Base-by-base conservation (phyloP, 805 yeast genomes). In the Yamadazyma nakazawae region DNA sequence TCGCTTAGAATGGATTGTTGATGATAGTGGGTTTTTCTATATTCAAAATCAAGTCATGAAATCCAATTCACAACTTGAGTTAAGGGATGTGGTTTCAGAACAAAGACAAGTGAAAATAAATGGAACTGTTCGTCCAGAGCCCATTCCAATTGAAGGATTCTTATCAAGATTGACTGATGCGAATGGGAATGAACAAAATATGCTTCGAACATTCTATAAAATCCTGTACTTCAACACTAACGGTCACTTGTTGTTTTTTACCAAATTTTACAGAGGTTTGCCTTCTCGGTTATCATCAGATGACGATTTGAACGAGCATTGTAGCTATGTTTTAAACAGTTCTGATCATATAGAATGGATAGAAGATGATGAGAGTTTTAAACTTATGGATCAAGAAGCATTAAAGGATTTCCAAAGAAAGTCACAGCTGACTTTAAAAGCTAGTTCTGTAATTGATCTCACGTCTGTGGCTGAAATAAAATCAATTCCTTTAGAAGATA, bases 91-190 rank as follows among this genome's bases (percentile, higher is more conserved):
- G 21, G 37, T 26, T 5, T 36, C 54, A 2, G 45, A 40, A 19
- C 34, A 43, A 17, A 17, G 46, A 24, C 32, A 24, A 5, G 17
- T 42, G 8, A 35, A 37, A 19, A 19, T 42, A 31, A 21, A 18
- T 4, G 31, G 21, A 11, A 13, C 8, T 5, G 12, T 10, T 14
- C n/a, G 16, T 7, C 36, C 37, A 13, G 46, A 40, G 31, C 46
- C 47, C 2, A 26, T 12, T 3, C 83, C 96, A 0, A 62, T 89
- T 9, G 98, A 92, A 65, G 98, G 98, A 0, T 90, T 86, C 59
- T 61, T 91, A 17, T 67, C 79, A 2, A 73, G 83, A 42, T 59
- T 84, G 26, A 74, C 83, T 0, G 73, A 79, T 37, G 70, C 76
- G 47, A 58, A 62, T 5, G 88, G 88, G 0, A 59, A 55, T 52